A percentile compares a stretch with the other conserved stretches of the same genome.
Evolutionary conservation across 768 basidiomycete species (phyloP).

Genomic region (Hebeloma cylindrosporum): DNA sequence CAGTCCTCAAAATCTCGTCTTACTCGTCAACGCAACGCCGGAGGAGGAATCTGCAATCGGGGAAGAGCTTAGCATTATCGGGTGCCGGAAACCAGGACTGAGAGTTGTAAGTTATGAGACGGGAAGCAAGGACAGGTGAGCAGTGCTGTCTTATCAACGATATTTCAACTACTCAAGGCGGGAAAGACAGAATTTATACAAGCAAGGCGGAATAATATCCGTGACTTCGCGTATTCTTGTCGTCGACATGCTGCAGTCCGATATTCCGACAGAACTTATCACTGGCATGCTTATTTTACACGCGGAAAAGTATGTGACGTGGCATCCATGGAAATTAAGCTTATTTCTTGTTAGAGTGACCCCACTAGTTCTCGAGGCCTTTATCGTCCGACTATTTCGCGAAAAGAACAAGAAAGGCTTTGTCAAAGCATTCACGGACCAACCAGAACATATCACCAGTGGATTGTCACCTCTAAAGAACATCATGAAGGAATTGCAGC

Average conservation of each 20-base stretch:
- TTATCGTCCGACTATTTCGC: constrained; percentile 88
- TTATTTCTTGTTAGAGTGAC: constrained; percentile 60
- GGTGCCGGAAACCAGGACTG: constrained; percentile 83
- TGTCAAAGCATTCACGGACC: constrained; percentile 95
- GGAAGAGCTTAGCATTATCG: constrained; percentile 91
- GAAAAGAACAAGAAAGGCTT: constrained; percentile 90
- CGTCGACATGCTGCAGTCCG: constrained; percentile 88
- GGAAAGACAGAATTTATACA: constrained; percentile 79
- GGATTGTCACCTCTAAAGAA: constrained; percentile 90
- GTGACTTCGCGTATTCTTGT: constrained; percentile 94
- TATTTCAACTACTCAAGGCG: neutral
- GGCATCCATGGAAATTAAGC: neutral
- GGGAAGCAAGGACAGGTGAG: constrained; percentile 72
- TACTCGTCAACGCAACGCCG: constrained; percentile 79
- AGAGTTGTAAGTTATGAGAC: constrained; percentile 83
- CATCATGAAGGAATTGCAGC: constrained; percentile 89
- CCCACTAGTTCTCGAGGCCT: constrained; percentile 82
- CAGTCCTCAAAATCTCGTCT: constrained; percentile 75
- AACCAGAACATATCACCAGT: constrained; percentile 92
- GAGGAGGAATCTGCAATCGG: constrained; percentile 92
- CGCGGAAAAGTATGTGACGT: constrained; percentile 71
- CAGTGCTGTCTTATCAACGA: neutral
- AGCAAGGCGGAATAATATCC: constrained; percentile 83
- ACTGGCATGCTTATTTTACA: constrained; percentile 90
- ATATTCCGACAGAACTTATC: constrained; percentile 82